Conservation (phyloP, 805 yeast genomes). For the Komagataella pastoris region DNA sequence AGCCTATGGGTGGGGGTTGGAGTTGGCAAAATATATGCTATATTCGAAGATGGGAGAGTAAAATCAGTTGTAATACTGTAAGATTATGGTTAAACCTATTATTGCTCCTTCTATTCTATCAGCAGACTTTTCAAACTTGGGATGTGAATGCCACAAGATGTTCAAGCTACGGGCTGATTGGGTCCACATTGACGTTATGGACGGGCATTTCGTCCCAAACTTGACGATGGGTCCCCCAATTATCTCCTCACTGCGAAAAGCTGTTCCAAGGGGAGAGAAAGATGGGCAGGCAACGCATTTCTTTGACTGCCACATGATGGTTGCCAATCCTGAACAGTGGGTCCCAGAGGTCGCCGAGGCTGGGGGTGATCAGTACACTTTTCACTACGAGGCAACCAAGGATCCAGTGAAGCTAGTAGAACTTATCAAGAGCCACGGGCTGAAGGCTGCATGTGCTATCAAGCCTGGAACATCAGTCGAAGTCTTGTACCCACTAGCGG, state of each 20-base stretch:
- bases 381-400: conserved; percentile 87
- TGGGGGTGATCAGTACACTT: conserved; percentile 93
- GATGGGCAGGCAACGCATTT: conserved; percentile 29
- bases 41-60: not conserved
- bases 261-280: conserved; percentile 51
- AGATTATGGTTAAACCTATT: conserved; percentile 60
- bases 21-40: too few species aligned
- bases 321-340: conserved; percentile 85
- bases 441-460: conserved; percentile 88
- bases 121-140: conserved; percentile 81
- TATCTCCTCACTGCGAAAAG: conserved; percentile 61
- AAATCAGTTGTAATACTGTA: not conserved
- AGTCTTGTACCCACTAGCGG: conserved; percentile 63
- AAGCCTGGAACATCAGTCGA: conserved; percentile 90
- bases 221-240: conserved; percentile 90
- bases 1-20: not conserved
- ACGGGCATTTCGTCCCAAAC: conserved; percentile 97
- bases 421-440: conserved; percentile 65
- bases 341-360: conserved; percentile 82
- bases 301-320: conserved; percentile 99
- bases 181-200: conserved; percentile 98
- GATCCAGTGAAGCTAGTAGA: conserved; percentile 65
- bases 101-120: conserved; percentile 94
- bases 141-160: conserved; percentile 74
- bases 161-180: conserved; percentile 81